Conservation (phyloP, 306 rosid species). For the Prunus persica region DNA sequence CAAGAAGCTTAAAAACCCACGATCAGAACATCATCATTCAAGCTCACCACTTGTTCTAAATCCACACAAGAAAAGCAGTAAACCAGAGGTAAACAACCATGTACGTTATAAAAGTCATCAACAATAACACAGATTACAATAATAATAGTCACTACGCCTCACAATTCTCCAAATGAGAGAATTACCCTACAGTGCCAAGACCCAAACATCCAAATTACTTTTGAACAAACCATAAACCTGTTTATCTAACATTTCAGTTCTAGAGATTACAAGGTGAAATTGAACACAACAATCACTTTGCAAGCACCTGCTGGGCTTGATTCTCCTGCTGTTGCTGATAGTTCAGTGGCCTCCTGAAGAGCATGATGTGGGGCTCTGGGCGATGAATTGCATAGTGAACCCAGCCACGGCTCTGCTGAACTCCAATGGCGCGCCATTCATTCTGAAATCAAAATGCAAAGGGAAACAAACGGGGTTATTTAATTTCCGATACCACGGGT, state of each 20-base stretch:
- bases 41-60: not conserved
- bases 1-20: not conserved
- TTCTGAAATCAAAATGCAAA: slow-evolving; percentile 36
- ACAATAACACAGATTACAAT: not conserved
- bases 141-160: not conserved
- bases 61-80: not conserved
- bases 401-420: slow-evolving; percentile 99
- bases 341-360: slow-evolving; percentile 91
- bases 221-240: slow-evolving; percentile 23
- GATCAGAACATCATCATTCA: not conserved
- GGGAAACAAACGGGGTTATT: not conserved
- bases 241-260: slow-evolving; percentile 22
- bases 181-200: slow-evolving; percentile 20
- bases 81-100: slow-evolving; percentile 32
- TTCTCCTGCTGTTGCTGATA: slow-evolving; percentile 86
- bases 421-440: slow-evolving; percentile 94
- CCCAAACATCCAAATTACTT: slow-evolving; percentile 15
- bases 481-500: not conserved
- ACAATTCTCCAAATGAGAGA: slow-evolving; percentile 57
- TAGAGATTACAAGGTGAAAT: not conserved
- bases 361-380: slow-evolving; percentile 97
- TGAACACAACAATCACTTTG: slow-evolving; percentile 34
- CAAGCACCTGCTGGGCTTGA: slow-evolving; percentile 66
- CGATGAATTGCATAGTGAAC: slow-evolving; percentile 93
- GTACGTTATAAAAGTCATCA: slow-evolving; percentile 5